Percentiles rank a stretch among this genome's conserved stretches.
Conservation (phyloP, 352 stramenopile genomes). For the Pythium brachiatum region DNA sequence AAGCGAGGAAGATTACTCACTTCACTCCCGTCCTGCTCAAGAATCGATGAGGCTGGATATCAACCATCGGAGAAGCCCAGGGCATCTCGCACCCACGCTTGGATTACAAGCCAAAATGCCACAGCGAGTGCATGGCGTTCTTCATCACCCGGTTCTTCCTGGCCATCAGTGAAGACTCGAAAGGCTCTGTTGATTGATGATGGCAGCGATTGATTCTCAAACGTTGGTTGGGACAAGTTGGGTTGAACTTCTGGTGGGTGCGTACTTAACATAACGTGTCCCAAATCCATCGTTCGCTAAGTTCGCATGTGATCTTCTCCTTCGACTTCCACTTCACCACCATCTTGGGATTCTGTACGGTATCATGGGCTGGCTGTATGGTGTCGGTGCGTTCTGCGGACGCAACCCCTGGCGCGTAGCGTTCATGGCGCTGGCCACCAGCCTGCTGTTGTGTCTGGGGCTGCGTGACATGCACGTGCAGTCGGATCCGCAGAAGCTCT, state of each 20-base stretch:
- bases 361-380: slow-evolving; percentile 53
- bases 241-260: slow-evolving; percentile 15
- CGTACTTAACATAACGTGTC: slow-evolving; percentile 25
- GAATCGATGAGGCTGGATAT: too few species aligned
- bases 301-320: slow-evolving; percentile 25
- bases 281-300: slow-evolving; percentile 8
- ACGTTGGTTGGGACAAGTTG: slow-evolving; percentile 4
- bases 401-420: slow-evolving; percentile 44
- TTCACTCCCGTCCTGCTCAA: not conserved
- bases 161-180: too few species aligned
- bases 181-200: too few species aligned
- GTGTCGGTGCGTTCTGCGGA: slow-evolving; percentile 53
- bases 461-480: slow-evolving; percentile 58
- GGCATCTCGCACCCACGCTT: too few species aligned
- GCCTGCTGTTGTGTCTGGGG: slow-evolving; percentile 55
- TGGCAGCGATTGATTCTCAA: too few species aligned
- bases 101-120: too few species aligned
- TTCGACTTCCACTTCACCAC: not conserved
- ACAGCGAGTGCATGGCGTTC: too few species aligned
- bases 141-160: too few species aligned
- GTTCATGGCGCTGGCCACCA: slow-evolving; percentile 43
- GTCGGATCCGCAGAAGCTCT: slow-evolving; percentile 80
- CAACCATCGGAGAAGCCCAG: too few species aligned
- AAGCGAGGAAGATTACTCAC: not conserved
- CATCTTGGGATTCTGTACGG: not conserved